These are phyloP conservation scores for Ocimum tenuiflorum DNA, from an alignment of 257 asterid species.

Conservation along the genomic window DNA sequence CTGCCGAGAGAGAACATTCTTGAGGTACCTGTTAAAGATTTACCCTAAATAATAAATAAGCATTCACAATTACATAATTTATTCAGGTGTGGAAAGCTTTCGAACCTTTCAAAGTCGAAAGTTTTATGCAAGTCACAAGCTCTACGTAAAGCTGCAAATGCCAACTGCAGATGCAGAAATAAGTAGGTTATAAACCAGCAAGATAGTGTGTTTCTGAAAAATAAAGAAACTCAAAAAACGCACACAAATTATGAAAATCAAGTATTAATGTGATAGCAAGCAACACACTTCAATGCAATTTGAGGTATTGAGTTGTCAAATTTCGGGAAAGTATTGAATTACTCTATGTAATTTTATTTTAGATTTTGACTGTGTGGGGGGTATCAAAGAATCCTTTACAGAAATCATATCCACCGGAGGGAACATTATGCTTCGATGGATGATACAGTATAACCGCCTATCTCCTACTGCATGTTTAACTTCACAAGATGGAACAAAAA, in stretches of 20 bases:
- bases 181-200: neutral
- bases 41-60: constrained; percentile 21
- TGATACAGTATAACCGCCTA: too few species aligned
- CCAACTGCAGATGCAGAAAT: constrained; percentile 55
- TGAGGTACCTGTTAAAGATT: constrained; percentile 51
- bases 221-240: neutral
- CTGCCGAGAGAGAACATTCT: constrained; percentile 53
- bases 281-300: neutral
- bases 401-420: too few species aligned
- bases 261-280: neutral
- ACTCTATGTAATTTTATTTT: too few species aligned
- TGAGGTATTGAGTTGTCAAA: neutral
- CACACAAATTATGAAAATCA: neutral
- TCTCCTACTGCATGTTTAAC: too few species aligned
- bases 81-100: constrained; percentile 6
- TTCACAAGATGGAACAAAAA: too few species aligned
- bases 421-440: too few species aligned
- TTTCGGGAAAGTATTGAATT: too few species aligned
- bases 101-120: constrained; percentile 71
- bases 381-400: too few species aligned
- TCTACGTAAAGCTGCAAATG: constrained; percentile 74
- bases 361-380: too few species aligned
- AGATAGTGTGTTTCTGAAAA: neutral
- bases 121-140: constrained; percentile 36
- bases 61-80: neutral